Evolutionary conservation across 805 yeast species (phyloP), one percentile per base, ranked within the genome.

Genomic region (Isabelozyma rhagii): DNA sequence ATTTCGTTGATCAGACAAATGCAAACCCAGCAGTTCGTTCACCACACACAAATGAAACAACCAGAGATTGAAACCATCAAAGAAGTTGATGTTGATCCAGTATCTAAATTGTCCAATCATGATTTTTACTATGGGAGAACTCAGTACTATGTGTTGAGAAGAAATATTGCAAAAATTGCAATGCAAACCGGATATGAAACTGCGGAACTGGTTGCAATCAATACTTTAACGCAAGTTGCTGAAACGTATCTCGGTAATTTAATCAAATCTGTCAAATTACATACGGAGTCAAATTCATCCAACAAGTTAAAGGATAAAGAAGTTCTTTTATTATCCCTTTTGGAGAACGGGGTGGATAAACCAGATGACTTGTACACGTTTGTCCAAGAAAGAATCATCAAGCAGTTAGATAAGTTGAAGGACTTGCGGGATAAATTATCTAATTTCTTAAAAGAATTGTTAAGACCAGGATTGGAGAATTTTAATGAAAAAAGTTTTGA

Each of bases 131-230:
- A 78, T 49, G 75, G 74, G n/a, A 81, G 78, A 3, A 75, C 90
- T 11, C 86, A 91, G 8, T 81, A 78, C 57, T 74, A 82, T 1
- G 82, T 88, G 0, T 68, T 94, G 71, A 77, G 82, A 55, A 82
- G 87, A 56, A 80, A 85, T 40, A 81, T 89, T 0, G 80, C 92
- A 15, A 89, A 90, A 53, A 71, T 94, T 15, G 82, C 89, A 1
- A 93, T 94, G 98, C 85, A 89, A 40, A 84, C 86, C 41, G 99
- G 99, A 0, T 94, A 89, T 71, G 98, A 94, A 68, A 73, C 87
- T 0, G 80, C 96, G 0, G 89, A 89, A 56, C 82, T 86, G 10
- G 72, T 77, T 44, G 97, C 97, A 5, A 78, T 89, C 25, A 86
- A 88, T 53, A 80, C 89, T 2, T 68, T 94, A 49, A 82, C 97